phyloP scores from a whole-genome alignment of 371 early-diverging fungal species.

The Actinomucor elegans region DNA sequence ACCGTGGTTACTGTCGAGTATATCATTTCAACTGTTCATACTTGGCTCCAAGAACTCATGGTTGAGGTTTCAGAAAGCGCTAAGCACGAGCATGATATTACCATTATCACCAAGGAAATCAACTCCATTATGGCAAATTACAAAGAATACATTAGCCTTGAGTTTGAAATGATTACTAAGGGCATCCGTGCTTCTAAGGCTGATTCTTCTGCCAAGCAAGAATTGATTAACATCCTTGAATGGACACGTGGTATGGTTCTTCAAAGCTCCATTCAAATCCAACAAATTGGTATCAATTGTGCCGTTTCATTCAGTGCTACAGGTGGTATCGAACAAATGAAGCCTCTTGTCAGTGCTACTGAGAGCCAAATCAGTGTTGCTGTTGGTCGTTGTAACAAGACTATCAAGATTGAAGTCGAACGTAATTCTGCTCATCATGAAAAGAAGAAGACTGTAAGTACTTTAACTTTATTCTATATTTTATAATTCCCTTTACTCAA shows the following conservation, averaged over 20 bases:
- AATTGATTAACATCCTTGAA: conserved; percentile 17
- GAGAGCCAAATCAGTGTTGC: conserved; percentile 19
- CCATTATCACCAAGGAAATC: conserved; percentile 14
- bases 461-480: neutral
- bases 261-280: conserved; percentile 24
- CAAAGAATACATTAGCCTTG: conserved; percentile 13
- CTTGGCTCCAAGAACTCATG: conserved; percentile 20
- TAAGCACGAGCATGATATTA: conserved; percentile 16
- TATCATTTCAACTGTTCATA: conserved; percentile 3
- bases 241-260: conserved; percentile 33
- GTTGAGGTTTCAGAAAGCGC: conserved; percentile 16
- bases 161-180: conserved; percentile 19
- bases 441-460: conserved; percentile 20
- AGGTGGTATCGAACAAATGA: conserved; percentile 29
- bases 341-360: conserved; percentile 20
- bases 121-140: conserved; percentile 5
- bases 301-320: conserved; percentile 22
- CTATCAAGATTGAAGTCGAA: conserved; percentile 20
- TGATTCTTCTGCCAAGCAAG: conserved; percentile 12
- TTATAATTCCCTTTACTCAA: neutral
- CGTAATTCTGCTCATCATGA: conserved; percentile 15
- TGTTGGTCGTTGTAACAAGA: conserved; percentile 23
- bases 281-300: conserved; percentile 24
- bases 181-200: conserved; percentile 9
- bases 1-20: conserved; percentile 18